Conservation (phyloP, 1,139 yeast genomes). For the Nakaseomyces glabratus region DNA sequence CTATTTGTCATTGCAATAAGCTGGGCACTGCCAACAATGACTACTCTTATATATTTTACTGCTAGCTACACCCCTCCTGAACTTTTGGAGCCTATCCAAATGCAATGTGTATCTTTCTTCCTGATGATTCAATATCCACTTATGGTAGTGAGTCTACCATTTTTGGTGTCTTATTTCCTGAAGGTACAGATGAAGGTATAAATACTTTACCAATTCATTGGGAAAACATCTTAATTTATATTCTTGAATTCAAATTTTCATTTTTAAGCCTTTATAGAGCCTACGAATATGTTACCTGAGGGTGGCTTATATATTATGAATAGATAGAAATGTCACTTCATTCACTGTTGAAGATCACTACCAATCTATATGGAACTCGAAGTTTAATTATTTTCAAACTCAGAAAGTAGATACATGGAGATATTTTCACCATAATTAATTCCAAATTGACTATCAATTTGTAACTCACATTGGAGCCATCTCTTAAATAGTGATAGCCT, state of each 20-base stretch:
- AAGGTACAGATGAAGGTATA: slow-evolving; percentile 33
- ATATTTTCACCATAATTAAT: slow-evolving; percentile 59
- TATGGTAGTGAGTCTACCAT: slow-evolving; percentile 52
- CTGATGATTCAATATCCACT: slow-evolving; percentile 54
- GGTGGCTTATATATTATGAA: too few species aligned
- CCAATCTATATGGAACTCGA: too few species aligned
- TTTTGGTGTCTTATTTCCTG: slow-evolving; percentile 52
- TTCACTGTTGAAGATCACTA: too few species aligned
- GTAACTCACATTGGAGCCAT: slow-evolving; percentile 44
- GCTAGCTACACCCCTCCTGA: slow-evolving; percentile 61
- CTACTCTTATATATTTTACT: slow-evolving; percentile 58
- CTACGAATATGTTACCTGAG: too few species aligned
- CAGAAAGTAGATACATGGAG: slow-evolving; percentile 37
- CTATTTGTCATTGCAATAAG: slow-evolving; percentile 57
- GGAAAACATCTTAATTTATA: too few species aligned
- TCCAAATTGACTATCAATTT: slow-evolving; percentile 36
- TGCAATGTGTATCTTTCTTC: slow-evolving; percentile 63
- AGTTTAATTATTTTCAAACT: slow-evolving; percentile 22
- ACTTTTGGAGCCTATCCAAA: slow-evolving; percentile 49
- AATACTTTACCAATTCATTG: too few species aligned
- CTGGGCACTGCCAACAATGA: slow-evolving; percentile 61
- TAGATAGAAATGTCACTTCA: too few species aligned
- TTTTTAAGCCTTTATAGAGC: too few species aligned
- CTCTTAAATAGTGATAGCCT: slow-evolving; percentile 54
- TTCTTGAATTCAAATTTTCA: too few species aligned